Evolutionary conservation across 768 basidiomycete species (phyloP).

Genomic region (Albatrellus ellisii): DNA sequence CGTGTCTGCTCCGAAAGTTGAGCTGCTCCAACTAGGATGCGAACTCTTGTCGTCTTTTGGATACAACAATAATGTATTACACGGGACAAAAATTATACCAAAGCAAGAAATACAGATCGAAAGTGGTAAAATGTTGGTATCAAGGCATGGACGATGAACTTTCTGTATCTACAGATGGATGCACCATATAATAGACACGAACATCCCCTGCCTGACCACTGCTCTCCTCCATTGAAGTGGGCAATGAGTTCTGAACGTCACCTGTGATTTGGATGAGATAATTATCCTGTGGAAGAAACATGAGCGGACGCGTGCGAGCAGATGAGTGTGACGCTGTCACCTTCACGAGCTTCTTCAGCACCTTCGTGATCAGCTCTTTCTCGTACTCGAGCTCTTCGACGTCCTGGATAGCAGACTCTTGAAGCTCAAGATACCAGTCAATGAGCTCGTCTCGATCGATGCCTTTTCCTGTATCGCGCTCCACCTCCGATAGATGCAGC

Average conservation of each 20-base stretch:
- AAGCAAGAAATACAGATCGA: not conserved
- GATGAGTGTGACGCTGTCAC: constrained; percentile 24
- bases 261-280: constrained; percentile 77
- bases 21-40: too few species aligned
- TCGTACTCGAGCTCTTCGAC: constrained; percentile 86
- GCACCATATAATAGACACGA: constrained; percentile 81
- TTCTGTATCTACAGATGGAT: constrained; percentile 76
- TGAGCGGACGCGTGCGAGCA: not conserved
- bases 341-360: constrained; percentile 84
- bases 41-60: too few species aligned
- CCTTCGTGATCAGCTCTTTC: constrained; percentile 80
- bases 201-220: constrained; percentile 43
- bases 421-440: constrained; percentile 92
- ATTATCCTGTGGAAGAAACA: constrained; percentile 44
- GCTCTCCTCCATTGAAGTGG: constrained; percentile 46
- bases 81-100: not conserved
- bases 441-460: constrained; percentile 85
- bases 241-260: constrained; percentile 70
- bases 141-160: not conserved
- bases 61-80: not conserved
- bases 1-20: too few species aligned
- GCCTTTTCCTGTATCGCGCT: constrained; percentile 63
- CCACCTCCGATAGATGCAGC: constrained; percentile 63
- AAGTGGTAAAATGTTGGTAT: not conserved
- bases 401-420: constrained; percentile 71